phyloP scores from a whole-genome alignment of 208 protist genomes.

The Tritrichomonas foetus region DNA sequence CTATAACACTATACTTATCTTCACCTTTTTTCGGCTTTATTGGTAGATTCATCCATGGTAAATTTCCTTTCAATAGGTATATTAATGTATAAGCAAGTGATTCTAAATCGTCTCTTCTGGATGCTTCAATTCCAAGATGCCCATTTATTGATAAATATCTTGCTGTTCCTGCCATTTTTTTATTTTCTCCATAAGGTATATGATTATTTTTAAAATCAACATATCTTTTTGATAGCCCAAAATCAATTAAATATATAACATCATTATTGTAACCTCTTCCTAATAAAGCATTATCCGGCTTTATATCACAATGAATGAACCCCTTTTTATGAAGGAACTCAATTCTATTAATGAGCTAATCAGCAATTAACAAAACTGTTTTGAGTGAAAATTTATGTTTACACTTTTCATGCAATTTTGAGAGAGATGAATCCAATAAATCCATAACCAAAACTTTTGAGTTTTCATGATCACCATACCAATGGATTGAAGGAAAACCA shows the following conservation, averaged over 20 bases:
- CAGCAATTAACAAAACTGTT: no score
- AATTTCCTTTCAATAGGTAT: conserved; percentile 34
- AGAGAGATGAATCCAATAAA: conserved; percentile 86
- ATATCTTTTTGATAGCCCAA: no score
- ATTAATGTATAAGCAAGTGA: conserved; percentile 22
- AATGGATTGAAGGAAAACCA: conserved; percentile 87
- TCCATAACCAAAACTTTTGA: conserved; percentile 99
- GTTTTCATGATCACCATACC: conserved; percentile 84
- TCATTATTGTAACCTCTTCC: no score
- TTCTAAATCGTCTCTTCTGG: conserved; percentile 23
- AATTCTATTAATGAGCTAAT: no score
- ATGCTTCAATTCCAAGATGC: not conserved
- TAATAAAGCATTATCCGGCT: no score
- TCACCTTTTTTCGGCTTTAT: conserved; percentile 72
- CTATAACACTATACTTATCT: conserved; percentile 97
- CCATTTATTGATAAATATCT: not conserved
- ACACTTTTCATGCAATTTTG: conserved; percentile 90
- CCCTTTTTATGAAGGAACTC: no score
- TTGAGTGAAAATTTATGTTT: no score
- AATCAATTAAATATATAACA: no score
- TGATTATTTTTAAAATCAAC: no score
- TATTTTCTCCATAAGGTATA: not conserved
- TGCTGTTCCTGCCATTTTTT: not conserved
- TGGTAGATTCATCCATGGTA: not conserved
- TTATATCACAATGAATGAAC: no score